Evolutionary conservation across 2,329 filamentous ascomycete genomes (phyloP).

Genomic region (Hymenoscyphus infarciens): DNA sequence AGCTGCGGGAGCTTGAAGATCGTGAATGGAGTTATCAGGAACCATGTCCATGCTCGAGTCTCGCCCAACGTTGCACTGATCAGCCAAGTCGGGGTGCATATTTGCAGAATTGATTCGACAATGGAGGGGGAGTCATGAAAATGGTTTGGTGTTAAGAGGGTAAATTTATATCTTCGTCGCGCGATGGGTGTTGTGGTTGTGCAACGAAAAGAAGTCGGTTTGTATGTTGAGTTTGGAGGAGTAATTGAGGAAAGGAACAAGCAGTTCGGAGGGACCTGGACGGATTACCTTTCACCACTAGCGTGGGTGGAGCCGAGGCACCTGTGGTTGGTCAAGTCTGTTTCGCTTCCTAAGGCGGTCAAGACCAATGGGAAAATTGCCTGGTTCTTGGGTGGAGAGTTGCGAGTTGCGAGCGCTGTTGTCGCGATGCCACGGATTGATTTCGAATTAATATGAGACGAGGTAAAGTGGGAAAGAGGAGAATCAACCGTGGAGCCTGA

Average conservation of each 20-base stretch:
- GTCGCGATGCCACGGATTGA: neutral
- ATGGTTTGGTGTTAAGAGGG: slow-evolving; percentile 21
- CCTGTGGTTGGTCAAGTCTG: neutral
- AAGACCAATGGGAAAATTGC: slow-evolving; percentile 6
- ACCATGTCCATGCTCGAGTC: slow-evolving; percentile 12
- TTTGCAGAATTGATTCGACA: slow-evolving; percentile 21
- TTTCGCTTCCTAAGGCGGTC: slow-evolving; percentile 1
- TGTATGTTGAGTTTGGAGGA: slow-evolving; percentile 3
- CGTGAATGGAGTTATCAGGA: slow-evolving; percentile 7
- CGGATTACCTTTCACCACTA: slow-evolving; percentile 1
- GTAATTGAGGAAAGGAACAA: neutral
- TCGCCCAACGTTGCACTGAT: slow-evolving; percentile 59
- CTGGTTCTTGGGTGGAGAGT: neutral
- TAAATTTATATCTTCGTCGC: neutral
- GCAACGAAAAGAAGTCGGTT: slow-evolving; percentile 1
- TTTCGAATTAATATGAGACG: neutral
- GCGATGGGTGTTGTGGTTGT: slow-evolving; percentile 8
- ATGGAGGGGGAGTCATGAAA: slow-evolving; percentile 32
- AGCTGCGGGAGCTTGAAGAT: slow-evolving; percentile 3
- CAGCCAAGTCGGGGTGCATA: slow-evolving; percentile 41
- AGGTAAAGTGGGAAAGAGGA: neutral
- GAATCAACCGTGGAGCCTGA: slow-evolving; percentile 13
- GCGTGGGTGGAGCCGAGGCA: slow-evolving; percentile 4
- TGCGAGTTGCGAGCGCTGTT: slow-evolving; percentile 3
- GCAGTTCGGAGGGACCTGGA: neutral